Evolutionary conservation across 106 monocot species (phyloP).

Genomic region (Dioscorea dumetorum): DNA sequence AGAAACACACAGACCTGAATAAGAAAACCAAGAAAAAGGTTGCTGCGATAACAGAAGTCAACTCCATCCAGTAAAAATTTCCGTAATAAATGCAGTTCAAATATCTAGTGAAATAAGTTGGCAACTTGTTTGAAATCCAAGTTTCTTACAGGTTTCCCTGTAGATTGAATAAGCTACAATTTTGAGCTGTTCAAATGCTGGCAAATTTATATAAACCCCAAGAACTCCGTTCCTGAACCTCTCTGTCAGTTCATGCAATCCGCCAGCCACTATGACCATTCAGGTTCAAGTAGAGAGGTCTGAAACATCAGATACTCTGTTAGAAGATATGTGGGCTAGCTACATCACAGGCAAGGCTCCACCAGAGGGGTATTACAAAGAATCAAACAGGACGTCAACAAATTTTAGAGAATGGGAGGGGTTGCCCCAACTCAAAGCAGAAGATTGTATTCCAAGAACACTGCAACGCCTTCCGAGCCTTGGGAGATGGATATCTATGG

Average conservation of each 20-base stretch:
- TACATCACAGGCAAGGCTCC: constrained; percentile 18
- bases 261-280: constrained; percentile 10
- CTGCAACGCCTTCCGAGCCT: constrained; percentile 37
- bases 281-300: constrained; percentile 1
- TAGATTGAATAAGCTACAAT: background rate
- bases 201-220: constrained; percentile 14
- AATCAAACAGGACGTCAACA: background rate
- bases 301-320: constrained; percentile 8
- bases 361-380: background rate
- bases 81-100: constrained; percentile 1
- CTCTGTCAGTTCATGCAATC: background rate
- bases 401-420: constrained; percentile 6
- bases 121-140: background rate
- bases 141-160: constrained; percentile 3
- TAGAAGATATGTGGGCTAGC: constrained; percentile 35
- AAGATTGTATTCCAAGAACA: background rate
- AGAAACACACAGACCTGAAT: background rate
- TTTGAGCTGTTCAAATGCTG: constrained; percentile 22
- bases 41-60: constrained; percentile 15
- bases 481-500: constrained; percentile 42
- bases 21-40: background rate
- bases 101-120: background rate
- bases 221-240: background rate
- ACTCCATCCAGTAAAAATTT: constrained; percentile 4
- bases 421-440: constrained; percentile 3